Base-by-base conservation (phyloP, 1,284 basidiomycete species). In the Lentinula novae-zelandiae region DNA sequence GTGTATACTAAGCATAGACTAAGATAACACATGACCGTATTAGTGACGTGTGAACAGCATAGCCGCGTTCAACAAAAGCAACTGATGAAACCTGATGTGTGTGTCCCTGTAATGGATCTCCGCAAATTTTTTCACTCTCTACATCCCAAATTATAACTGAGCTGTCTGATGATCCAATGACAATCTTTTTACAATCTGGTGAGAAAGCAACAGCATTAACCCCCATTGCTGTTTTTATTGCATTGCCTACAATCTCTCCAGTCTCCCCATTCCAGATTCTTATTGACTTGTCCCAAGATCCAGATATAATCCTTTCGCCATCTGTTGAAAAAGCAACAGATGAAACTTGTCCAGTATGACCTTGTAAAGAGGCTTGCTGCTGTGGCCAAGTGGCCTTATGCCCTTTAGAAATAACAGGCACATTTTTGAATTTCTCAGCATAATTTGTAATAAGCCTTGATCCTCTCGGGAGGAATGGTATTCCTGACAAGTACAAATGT, bases 131-230 rank as follows among this genome's bases (percentile, higher is more conserved):
- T 9, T 46, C 36, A 33, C 33, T 50, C 5, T 50, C 48, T 31
- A n/a, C 31, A 58, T 50, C 31, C 56, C 56, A 58, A 12, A 58
- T 58, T 10, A 39, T n/a, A 9, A 58, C 17, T 22, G 33, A 22
- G 17, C 27, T 17, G n/a, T 51, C 56, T 5, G 4, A 22, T 4
- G 54, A 56, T 12, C 58, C 51, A 53, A 31, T 46, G 31, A n/a
- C 58, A 33, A 59, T 34, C 10, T 53, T 38, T 20, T 36, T 59
- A 10, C 58, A 51, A 59, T 59, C 58, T 22, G 51, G 58, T n/a
- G 50, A 59, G 34, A 52, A 60, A 20, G 49, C 58, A 39, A 62
- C 54, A 20, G 56, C 36, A 13, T 13, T 49, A 17, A 58, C 46
- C 5, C 10, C 15, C 13, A 15, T 36, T 22, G 13, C 48, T 46